Evolutionary conservation across 257 asterid species (phyloP), one percentile per base, ranked within the genome.

Genomic region (Perilla frutescens): DNA sequence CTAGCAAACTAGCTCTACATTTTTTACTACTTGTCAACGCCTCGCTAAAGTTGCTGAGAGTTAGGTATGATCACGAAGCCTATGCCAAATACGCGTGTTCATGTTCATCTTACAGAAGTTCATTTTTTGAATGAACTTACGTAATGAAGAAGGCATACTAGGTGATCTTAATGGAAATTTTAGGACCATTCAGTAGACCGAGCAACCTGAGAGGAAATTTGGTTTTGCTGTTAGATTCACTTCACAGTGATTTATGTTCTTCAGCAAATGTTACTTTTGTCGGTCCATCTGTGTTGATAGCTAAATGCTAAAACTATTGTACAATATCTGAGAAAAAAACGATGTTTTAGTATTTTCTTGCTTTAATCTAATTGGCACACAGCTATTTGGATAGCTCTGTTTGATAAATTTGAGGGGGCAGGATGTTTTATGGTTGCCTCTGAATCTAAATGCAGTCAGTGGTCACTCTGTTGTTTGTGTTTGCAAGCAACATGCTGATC

Each of bases 31-130:
- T 55, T 11, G 29, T 31, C 39, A 6, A 15, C 13, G 43, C 57
- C 26, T 61, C 61, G 15, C 64, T 74, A 7, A 51, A 14, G 55
- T 34, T 61, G 14, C 68, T 11, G 62, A 44, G 68, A 57, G 40
- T 60, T 41, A n/a, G 13, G 53, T 58, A 41, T 48, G 62, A 75
- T 8, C 62, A 37, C 48, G 40, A 76, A 57, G 36, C 60, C 45
- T 37, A 68, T 54, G 71, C 77, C 26, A 20, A 20, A 20, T 20
- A 20, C 26, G 26, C 26, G 47, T 66, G 47, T 54, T 45, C 15
- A 66, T 20, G 26, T 79, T 70, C 71, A 71, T 61, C 56, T 29
- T 48, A 36, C 37, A n/a, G 54, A 74, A 63, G 72, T 48, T 68
- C 40, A 67, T 44, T 50, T 58, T 62, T 44, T 6, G 4, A 34